Evolutionary conservation across 306 rosid species (phyloP), one percentile per base, ranked within the genome.

Genomic region (Vigna radiata): DNA sequence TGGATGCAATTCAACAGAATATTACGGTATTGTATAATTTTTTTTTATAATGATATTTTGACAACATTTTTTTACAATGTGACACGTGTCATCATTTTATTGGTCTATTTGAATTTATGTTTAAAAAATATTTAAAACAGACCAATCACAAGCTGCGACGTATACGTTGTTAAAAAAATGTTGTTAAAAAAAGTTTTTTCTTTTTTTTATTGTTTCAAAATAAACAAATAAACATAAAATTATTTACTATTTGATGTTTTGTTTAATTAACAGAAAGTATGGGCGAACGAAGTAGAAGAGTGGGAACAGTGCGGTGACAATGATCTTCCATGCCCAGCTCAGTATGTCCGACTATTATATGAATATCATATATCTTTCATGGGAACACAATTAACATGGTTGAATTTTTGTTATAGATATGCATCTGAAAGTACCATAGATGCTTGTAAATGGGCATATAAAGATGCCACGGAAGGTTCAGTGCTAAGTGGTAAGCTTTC

Each of bases 361-460:
- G n/a, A n/a, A n/a, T n/a, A n/a, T n/a, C n/a, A n/a, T n/a, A n/a
- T n/a, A n/a, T n/a, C n/a, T n/a, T n/a, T n/a, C n/a, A n/a, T n/a
- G n/a, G n/a, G n/a, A n/a, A n/a, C n/a, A n/a, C 2, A 3, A 27
- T 27, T 27, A 2, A 27, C 2, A 5, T n/a, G 25, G 23, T 23
- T 33, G 2, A 16, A 31, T 3, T 54, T 64, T 76, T 77, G 72
- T 4, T 79, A 94, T 27, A 27, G 98, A 82, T 91, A 91, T 71
- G 98, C 97, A 73, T 71, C 93, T 59, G 97, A 94, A 84, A 73
- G 97, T 52, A 84, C 77, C 64, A 7, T 84, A 79, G 89, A 88
- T 62, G 97, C 98, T 13, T 94, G 97, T 72, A 70, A 88, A 53
- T 91, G 87, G 93, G 96, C 97, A 69, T 90, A 94, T 80, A 85